phyloP scores from a whole-genome alignment of 148 eudicot genomes.

The Linanthus parryae region DNA sequence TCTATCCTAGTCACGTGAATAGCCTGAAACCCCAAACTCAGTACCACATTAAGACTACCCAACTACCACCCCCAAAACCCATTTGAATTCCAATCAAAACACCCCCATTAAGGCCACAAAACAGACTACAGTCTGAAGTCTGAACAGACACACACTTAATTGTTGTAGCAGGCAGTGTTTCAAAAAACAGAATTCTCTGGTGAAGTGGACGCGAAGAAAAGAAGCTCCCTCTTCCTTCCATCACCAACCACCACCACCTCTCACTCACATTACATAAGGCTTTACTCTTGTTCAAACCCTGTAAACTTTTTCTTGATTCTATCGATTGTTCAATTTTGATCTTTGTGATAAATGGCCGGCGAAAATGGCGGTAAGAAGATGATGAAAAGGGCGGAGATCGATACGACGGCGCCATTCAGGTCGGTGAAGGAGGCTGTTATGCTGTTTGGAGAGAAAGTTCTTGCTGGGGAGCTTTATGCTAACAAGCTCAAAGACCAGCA shows the following conservation, averaged over 20 bases:
- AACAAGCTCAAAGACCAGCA: slow-evolving; percentile 4
- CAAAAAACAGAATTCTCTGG: background rate
- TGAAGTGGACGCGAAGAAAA: slow-evolving; percentile 13
- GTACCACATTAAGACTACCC: slow-evolving; percentile 6
- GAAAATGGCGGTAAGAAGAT: slow-evolving; percentile 2
- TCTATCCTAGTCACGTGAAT: background rate
- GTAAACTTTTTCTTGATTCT: background rate
- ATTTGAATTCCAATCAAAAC: background rate
- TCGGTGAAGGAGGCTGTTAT: slow-evolving; percentile 11
- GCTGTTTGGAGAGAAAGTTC: slow-evolving; percentile 12
- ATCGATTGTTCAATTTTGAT: too few relatives aligned
- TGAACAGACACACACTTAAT: background rate
- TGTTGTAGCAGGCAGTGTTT: background rate
- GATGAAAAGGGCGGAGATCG: slow-evolving; percentile 7
- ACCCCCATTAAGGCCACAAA: background rate
- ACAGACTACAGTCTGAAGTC: background rate
- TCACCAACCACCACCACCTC: background rate
- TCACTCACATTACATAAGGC: background rate
- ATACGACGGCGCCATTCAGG: slow-evolving; percentile 9
- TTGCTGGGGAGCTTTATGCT: slow-evolving; percentile 5
- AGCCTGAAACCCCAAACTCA: background rate
- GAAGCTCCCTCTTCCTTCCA: slow-evolving; percentile 1
- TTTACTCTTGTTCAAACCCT: background rate
- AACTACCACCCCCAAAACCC: slow-evolving; percentile 6
- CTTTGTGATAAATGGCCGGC: background rate